Evolutionary conservation across 495 filamentous ascomycete species (phyloP).

Genomic region (Penicillium odoratum): DNA sequence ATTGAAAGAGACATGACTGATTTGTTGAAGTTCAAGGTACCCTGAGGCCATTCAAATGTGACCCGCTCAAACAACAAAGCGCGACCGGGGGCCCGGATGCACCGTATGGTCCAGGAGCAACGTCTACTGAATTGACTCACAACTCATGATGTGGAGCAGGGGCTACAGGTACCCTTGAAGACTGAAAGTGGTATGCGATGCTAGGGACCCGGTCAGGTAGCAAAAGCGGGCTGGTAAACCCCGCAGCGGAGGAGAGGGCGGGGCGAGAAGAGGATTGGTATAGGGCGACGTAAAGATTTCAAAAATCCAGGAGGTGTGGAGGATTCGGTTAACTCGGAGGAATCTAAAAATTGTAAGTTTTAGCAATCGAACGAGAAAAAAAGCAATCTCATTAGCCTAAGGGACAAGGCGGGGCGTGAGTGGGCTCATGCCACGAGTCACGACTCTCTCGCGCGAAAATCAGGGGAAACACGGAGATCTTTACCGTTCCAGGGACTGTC

Average conservation of each 20-base stretch:
- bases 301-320: not conserved
- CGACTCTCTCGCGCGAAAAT: constrained; percentile 2
- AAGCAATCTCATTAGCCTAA: constrained; percentile 13
- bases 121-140: constrained; percentile 27
- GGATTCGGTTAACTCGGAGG: not conserved
- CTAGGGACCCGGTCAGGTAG: constrained; percentile 17
- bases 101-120: not conserved
- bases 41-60: not conserved
- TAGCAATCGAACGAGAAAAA: constrained; percentile 4
- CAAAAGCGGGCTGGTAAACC: constrained; percentile 22
- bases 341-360: not conserved
- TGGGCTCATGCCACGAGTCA: not conserved
- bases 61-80: not conserved
- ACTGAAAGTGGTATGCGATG: constrained; percentile 15
- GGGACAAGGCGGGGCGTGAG: constrained; percentile 12
- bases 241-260: constrained; percentile 16
- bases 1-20: not conserved
- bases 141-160: constrained; percentile 32
- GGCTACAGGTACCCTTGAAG: constrained; percentile 19
- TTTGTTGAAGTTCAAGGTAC: not conserved
- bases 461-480: not conserved
- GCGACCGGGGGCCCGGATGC: not conserved
- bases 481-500: not conserved
- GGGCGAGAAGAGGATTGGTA: not conserved
- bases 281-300: not conserved